phyloP scores from a whole-genome alignment of 1,139 yeast genomes.

The Blastobotrys arbuscula region DNA sequence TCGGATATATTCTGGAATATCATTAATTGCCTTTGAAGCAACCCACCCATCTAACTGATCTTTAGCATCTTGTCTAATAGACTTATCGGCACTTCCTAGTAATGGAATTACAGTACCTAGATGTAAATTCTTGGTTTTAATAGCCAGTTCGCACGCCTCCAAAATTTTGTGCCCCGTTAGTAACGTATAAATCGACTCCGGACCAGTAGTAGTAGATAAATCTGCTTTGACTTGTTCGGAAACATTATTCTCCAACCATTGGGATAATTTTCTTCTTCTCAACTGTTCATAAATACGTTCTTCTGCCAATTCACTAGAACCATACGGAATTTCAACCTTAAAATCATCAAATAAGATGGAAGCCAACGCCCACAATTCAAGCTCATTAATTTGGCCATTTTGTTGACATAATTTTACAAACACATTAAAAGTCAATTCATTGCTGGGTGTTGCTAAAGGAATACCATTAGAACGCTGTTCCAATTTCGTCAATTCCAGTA shows the following conservation, averaged over 20 bases:
- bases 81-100: constrained; percentile 54
- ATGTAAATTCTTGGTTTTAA: constrained; percentile 56
- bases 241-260: constrained; percentile 55
- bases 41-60: constrained; percentile 66
- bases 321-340: constrained; percentile 16
- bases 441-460: constrained; percentile 19
- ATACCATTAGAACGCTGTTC: constrained; percentile 17
- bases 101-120: constrained; percentile 65
- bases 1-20: constrained; percentile 49
- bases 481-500: constrained; percentile 11
- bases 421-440: constrained; percentile 18
- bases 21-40: constrained; percentile 35
- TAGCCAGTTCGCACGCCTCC: constrained; percentile 58
- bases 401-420: constrained; percentile 9
- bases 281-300: constrained; percentile 36
- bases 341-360: constrained; percentile 53
- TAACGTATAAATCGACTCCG: constrained; percentile 48
- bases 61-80: constrained; percentile 50
- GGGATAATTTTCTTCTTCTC: constrained; percentile 44
- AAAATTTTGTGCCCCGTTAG: constrained; percentile 54
- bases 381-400: constrained; percentile 13
- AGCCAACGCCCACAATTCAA: constrained; percentile 44
- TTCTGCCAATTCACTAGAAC: constrained; percentile 28
- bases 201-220: constrained; percentile 24
- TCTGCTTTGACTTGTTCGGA: constrained; percentile 38